These are phyloP conservation scores for Mycena galopus DNA, from an alignment of 768 basidiomycete species.

Conservation along the genomic window DNA sequence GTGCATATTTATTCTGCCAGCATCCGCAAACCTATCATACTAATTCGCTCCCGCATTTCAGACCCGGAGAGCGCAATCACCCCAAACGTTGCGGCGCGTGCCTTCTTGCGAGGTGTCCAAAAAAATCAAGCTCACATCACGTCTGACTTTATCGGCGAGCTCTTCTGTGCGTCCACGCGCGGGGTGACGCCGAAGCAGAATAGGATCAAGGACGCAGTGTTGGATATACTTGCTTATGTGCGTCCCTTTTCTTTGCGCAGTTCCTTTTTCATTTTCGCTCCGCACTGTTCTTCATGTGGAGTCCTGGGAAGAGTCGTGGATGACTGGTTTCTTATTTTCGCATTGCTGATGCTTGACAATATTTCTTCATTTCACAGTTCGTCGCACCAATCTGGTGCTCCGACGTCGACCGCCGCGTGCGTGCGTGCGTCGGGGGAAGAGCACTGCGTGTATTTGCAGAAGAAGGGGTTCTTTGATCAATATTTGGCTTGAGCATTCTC, in stretches of 20 bases:
- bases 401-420: constrained; percentile 61
- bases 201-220: constrained; percentile 64
- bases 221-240: constrained; percentile 62
- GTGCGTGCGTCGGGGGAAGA: constrained; percentile 51
- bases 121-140: constrained; percentile 83
- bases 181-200: constrained; percentile 74
- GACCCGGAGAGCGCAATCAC: constrained; percentile 69
- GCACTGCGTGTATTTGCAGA: constrained; percentile 58
- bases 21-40: no score
- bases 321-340: no score
- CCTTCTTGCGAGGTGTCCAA: constrained; percentile 72
- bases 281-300: no score
- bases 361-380: constrained; percentile 54
- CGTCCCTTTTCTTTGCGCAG: constrained; percentile 36
- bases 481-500: no score
- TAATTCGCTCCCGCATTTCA: background rate
- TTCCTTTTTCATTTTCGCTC: constrained; percentile 5
- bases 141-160: constrained; percentile 60
- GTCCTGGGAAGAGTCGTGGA: no score
- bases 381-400: constrained; percentile 66
- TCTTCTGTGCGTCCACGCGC: constrained; percentile 77
- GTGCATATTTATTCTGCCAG: constrained; percentile 31
- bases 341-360: no score
- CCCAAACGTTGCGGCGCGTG: constrained; percentile 73
- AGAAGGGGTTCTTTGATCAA: constrained; percentile 57